Evolutionary conservation across 1,284 basidiomycete species (phyloP).

Genomic region (Pseudozyma tsukubaensis): DNA sequence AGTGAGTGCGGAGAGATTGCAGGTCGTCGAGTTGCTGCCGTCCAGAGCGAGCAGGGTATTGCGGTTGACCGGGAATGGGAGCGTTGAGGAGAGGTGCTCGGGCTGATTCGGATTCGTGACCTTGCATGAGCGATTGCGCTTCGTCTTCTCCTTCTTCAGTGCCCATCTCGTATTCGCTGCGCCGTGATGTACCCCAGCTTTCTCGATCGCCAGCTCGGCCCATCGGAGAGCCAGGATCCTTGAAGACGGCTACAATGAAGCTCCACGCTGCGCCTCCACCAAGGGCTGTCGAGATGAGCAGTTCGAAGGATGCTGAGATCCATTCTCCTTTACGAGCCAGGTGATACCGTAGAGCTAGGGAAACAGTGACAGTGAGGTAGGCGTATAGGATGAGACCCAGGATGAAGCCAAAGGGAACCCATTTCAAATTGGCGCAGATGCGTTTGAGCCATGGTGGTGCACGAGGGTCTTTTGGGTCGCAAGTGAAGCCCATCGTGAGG

Average conservation of each 20-base stretch:
- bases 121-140: constrained; percentile 23
- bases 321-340: constrained; percentile 28
- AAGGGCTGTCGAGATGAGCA: constrained; percentile 37
- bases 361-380: constrained; percentile 43
- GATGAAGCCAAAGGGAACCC: constrained; percentile 50
- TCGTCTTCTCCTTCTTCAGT: constrained; percentile 15
- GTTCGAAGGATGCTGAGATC: constrained; percentile 30
- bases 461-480: constrained; percentile 44
- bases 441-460: constrained; percentile 24
- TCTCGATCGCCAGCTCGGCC: constrained; percentile 10
- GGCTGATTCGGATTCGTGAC: constrained; percentile 5
- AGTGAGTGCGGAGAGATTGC: constrained; percentile 11
- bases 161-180: constrained; percentile 26
- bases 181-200: constrained; percentile 5
- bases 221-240: constrained; percentile 34
- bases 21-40: constrained; percentile 51
- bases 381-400: constrained; percentile 38
- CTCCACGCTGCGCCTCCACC: constrained; percentile 47
- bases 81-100: constrained; percentile 40
- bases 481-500: constrained; percentile 38
- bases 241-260: constrained; percentile 53
- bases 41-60: constrained; percentile 48
- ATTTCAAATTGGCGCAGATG: constrained; percentile 35
- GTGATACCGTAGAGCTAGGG: constrained; percentile 40
- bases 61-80: constrained; percentile 51